Conservation (phyloP, 495 filamentous ascomycete species). For the Penicillium cosmopolitanum region DNA sequence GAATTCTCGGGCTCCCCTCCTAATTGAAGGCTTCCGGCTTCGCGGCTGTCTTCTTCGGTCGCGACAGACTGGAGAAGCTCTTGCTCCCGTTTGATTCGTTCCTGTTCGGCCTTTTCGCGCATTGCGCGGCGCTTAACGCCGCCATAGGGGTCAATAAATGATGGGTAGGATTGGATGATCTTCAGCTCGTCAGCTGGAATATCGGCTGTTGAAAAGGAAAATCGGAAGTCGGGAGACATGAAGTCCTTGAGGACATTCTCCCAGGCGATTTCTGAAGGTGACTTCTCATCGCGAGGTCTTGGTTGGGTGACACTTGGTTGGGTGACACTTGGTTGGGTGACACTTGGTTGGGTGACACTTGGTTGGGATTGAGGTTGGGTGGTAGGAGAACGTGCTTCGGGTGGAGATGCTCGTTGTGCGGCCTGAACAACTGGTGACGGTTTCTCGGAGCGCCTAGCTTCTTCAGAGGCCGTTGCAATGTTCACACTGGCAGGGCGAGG, state of each 20-base stretch:
- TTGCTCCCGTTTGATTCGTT: constrained; percentile 65
- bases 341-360: constrained; percentile 4
- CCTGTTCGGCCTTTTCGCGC: constrained; percentile 66
- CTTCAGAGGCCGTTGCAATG: constrained; percentile 50
- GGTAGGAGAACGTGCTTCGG: constrained; percentile 29
- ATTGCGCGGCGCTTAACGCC: constrained; percentile 74
- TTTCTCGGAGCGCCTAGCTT: constrained; percentile 44
- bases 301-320: constrained; percentile 1
- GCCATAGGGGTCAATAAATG: constrained; percentile 78
- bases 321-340: constrained; percentile 12
- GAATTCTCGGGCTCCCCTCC: constrained; percentile 87
- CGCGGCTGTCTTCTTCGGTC: constrained; percentile 61
- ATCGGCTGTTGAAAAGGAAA: constrained; percentile 57
- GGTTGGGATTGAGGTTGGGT: constrained; percentile 7
- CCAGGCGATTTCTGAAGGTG: constrained; percentile 36
- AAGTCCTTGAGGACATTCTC: constrained; percentile 57
- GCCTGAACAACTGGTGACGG: constrained; percentile 32
- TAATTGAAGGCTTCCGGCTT: constrained; percentile 84
- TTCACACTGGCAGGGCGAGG: constrained; percentile 69
- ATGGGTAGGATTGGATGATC: constrained; percentile 66
- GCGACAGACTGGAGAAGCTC: constrained; percentile 54
- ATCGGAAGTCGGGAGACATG: constrained; percentile 60
- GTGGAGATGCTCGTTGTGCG: constrained; percentile 27
- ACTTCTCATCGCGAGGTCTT: constrained; percentile 17
- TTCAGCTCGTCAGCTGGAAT: constrained; percentile 58